Percentiles rank a stretch among this genome's conserved stretches.
These are phyloP conservation scores for Apiospora marii DNA, from an alignment of 2,329 filamentous ascomycete genomes.

Conservation along the genomic window DNA sequence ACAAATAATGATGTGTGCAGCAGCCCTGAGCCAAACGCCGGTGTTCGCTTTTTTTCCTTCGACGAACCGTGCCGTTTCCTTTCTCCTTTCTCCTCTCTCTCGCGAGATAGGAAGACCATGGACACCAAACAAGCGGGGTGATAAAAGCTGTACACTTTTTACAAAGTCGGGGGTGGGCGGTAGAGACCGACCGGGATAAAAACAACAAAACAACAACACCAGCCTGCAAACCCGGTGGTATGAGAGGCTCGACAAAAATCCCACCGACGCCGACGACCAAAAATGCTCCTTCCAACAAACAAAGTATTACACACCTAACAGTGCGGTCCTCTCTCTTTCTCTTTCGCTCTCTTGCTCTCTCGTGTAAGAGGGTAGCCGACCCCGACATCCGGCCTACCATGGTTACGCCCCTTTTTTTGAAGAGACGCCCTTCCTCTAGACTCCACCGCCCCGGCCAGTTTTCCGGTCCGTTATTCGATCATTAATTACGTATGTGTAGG, in stretches of 20 bases:
- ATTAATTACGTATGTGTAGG: conserved; percentile 24
- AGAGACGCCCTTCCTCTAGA: conserved; percentile 17
- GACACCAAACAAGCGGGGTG: neutral
- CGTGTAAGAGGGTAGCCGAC: neutral
- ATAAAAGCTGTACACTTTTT: conserved; percentile 16
- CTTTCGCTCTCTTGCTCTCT: neutral
- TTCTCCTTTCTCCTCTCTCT: neutral
- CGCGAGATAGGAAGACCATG: conserved; percentile 1
- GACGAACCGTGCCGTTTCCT: neutral
- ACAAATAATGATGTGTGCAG: conserved; percentile 27
- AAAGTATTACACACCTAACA: neutral
- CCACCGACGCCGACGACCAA: neutral
- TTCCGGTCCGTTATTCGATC: conserved; percentile 6
- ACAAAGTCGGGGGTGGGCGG: conserved; percentile 20
- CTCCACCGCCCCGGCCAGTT: conserved; percentile 13
- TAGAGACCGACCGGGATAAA: neutral
- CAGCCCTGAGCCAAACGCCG: conserved; percentile 16
- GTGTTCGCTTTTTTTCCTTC: conserved; percentile 12
- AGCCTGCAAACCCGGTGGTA: neutral
- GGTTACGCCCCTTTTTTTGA: conserved; percentile 2
- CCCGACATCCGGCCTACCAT: conserved; percentile 4
- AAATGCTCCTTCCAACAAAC: conserved; percentile 18
- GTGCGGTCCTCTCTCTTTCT: conserved; percentile 6
- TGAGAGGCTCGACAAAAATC: conserved; percentile 16
- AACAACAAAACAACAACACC: neutral